Conservation (phyloP, 2,329 filamentous ascomycete species). For the Niveomyces coronatus region DNA sequence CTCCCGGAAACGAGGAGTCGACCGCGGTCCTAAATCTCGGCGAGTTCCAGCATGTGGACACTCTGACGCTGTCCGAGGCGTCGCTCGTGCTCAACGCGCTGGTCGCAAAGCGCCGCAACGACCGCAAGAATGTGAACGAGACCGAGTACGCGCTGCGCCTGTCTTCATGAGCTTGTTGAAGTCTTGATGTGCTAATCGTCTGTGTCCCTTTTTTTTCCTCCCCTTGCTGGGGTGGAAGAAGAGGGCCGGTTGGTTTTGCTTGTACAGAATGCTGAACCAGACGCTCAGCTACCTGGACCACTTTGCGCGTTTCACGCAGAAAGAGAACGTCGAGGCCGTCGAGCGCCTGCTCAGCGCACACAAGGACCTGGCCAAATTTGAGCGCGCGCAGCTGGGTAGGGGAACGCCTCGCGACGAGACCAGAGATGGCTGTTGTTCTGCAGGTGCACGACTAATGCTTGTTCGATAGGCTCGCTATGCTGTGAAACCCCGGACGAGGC, state of each 20-base stretch:
- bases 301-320: slow-evolving; percentile 92
- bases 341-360: slow-evolving; percentile 75
- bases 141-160: slow-evolving; percentile 54
- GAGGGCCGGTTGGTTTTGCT: no score
- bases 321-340: slow-evolving; percentile 90
- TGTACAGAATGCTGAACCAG: slow-evolving; percentile 68
- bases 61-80: slow-evolving; percentile 85
- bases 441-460: background rate
- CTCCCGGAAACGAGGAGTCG: slow-evolving; percentile 79
- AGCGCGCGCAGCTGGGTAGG: slow-evolving; percentile 82
- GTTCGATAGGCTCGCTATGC: slow-evolving; percentile 65
- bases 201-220: no score
- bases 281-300: slow-evolving; percentile 88
- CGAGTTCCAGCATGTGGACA: slow-evolving; percentile 87
- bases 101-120: slow-evolving; percentile 66
- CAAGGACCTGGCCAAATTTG: slow-evolving; percentile 77
- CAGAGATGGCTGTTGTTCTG: background rate
- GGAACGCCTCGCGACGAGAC: background rate
- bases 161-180: no score
- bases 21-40: slow-evolving; percentile 72
- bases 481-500: slow-evolving; percentile 92
- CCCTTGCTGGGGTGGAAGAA: no score
- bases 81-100: slow-evolving; percentile 86
- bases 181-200: slow-evolving; percentile 9
- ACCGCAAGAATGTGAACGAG: slow-evolving; percentile 73